Conservation (phyloP, 2,329 filamentous ascomycete genomes). For the Stachybotrys chartarum region DNA sequence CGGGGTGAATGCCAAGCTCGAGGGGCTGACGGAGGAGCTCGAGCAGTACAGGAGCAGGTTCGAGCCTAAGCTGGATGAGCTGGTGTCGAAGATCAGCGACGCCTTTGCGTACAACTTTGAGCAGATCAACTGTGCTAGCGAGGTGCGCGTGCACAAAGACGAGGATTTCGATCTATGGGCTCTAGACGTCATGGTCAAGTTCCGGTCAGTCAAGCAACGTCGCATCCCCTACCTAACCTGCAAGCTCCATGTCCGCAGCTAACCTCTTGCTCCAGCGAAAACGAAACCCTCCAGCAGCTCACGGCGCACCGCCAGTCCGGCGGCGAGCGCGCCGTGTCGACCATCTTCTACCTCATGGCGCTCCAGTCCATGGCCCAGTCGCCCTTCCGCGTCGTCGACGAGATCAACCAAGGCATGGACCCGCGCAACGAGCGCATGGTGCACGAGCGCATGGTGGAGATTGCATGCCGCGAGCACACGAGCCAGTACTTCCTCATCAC, state of each 20-base stretch:
- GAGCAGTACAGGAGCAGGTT: constrained; percentile 60
- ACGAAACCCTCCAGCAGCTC: constrained; percentile 76
- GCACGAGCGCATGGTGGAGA: constrained; percentile 95
- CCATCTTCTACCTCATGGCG: constrained; percentile 98
- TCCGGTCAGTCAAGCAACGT: constrained; percentile 54
- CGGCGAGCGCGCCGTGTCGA: constrained; percentile 91
- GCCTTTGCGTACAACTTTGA: constrained; percentile 92
- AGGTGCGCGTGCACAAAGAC: constrained; percentile 82
- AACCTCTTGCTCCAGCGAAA: constrained; percentile 44
- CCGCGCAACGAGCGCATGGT: constrained; percentile 97
- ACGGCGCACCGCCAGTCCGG: constrained; percentile 92
- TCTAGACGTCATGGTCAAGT: constrained; percentile 90
- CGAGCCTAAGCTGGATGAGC: constrained; percentile 75
- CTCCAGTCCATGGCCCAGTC: constrained; percentile 88
- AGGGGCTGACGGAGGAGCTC: constrained; percentile 51
- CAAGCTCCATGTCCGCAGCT: constrained; percentile 4
- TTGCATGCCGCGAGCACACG: constrained; percentile 79
- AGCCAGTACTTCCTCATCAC: constrained; percentile 94
- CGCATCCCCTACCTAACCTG: not conserved
- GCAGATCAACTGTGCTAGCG: constrained; percentile 88
- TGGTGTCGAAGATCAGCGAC: constrained; percentile 76
- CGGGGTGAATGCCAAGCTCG: constrained; percentile 46
- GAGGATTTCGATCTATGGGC: constrained; percentile 93
- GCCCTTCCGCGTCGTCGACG: constrained; percentile 95
- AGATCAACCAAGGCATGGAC: constrained; percentile 99